A percentile compares a stretch with the other conserved stretches of the same genome.
phyloP scores from a whole-genome alignment of 805 yeast species.

The Zygoascus flipseniorum region DNA sequence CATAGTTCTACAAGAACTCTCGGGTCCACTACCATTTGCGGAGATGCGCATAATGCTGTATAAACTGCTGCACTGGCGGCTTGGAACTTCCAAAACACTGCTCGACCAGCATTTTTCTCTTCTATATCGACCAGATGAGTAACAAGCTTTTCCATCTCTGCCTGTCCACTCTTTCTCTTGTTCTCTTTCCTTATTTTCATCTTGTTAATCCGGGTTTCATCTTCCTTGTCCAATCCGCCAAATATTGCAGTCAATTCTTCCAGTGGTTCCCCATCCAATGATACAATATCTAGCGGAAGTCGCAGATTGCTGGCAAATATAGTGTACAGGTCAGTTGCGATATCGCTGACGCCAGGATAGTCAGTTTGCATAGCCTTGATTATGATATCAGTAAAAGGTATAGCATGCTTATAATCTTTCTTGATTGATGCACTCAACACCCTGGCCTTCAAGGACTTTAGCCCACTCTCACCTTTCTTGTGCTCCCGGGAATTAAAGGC shows the following conservation, averaged over 20 bases:
- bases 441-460: slow-evolving; percentile 48
- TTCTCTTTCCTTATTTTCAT: slow-evolving; percentile 9
- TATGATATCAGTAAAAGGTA: slow-evolving; percentile 40
- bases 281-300: slow-evolving; percentile 35
- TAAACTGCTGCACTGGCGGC: slow-evolving; percentile 15
- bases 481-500: slow-evolving; percentile 43
- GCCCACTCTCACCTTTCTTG: slow-evolving; percentile 54
- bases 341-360: slow-evolving; percentile 42
- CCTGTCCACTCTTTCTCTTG: slow-evolving; percentile 11
- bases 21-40: slow-evolving; percentile 15
- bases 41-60: slow-evolving; percentile 17
- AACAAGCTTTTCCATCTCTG: slow-evolving; percentile 12
- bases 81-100: slow-evolving; percentile 19
- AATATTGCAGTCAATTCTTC: slow-evolving; percentile 2
- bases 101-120: slow-evolving; percentile 3
- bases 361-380: slow-evolving; percentile 50
- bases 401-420: slow-evolving; percentile 47
- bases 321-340: slow-evolving; percentile 46
- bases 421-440: slow-evolving; percentile 51
- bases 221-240: slow-evolving; percentile 8
- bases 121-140: slow-evolving; percentile 5
- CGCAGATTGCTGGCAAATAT: slow-evolving; percentile 34
- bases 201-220: slow-evolving; percentile 9
- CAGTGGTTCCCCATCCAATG: slow-evolving; percentile 9
- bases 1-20: slow-evolving; percentile 11